phyloP scores from a whole-genome alignment of 2,329 filamentous ascomycete species.

The Nigrospora oryzae region DNA sequence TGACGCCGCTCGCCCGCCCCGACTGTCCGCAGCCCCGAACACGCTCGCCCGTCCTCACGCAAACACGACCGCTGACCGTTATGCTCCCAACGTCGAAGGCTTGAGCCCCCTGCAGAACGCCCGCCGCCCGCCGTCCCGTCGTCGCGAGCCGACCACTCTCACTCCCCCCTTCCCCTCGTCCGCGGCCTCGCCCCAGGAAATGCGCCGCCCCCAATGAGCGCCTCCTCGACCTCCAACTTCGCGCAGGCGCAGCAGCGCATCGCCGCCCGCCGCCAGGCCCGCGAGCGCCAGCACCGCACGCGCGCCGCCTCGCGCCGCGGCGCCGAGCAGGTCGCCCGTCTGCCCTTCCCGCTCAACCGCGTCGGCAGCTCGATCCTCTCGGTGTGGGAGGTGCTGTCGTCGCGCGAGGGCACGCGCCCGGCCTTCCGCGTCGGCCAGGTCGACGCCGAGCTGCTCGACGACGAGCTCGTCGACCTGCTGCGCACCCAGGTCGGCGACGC shows the following conservation, averaged over 20 bases:
- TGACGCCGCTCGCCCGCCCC: no score
- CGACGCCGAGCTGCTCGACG: constrained; percentile 89
- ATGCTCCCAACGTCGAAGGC: no score
- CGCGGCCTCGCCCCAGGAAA: neutral
- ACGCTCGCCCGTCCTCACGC: no score
- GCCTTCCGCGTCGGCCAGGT: constrained; percentile 93
- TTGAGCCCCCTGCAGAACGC: no score
- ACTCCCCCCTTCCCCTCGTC: no score
- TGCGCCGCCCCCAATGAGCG: constrained; percentile 30
- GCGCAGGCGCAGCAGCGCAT: constrained; percentile 84
- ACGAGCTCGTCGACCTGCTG: constrained; percentile 80
- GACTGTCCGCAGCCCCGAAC: no score
- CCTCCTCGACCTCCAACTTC: constrained; percentile 50
- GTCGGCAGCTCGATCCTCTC: constrained; percentile 38
- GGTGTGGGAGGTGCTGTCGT: constrained; percentile 63
- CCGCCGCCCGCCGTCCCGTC: no score
- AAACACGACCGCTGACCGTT: no score
- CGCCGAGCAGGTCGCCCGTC: constrained; percentile 45
- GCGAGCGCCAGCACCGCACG: constrained; percentile 57
- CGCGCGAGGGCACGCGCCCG: constrained; percentile 71
- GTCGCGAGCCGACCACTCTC: no score
- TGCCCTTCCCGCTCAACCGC: constrained; percentile 56
- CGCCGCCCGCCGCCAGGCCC: constrained; percentile 67
- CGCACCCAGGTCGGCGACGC: constrained; percentile 81
- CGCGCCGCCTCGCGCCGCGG: constrained; percentile 42